Percentiles rank a stretch among this genome's conserved stretches.
These are phyloP conservation scores for Camellia oleifera DNA, from an alignment of 179 eudicot species.

Conservation along the genomic window DNA sequence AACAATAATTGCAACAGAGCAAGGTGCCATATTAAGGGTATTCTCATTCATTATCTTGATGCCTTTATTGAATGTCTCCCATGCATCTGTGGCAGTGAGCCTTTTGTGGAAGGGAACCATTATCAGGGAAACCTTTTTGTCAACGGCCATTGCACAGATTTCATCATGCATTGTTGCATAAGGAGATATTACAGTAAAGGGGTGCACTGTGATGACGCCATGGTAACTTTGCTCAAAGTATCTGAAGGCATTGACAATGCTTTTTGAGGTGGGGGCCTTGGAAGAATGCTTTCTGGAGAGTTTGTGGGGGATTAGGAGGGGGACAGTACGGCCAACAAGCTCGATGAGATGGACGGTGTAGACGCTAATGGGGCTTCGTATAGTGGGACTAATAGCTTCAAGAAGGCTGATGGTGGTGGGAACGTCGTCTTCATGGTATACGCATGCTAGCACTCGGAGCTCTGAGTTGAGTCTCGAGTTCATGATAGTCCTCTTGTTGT, in stretches of 20 bases:
- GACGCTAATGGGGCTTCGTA: conserved; percentile 24
- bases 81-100: not conserved
- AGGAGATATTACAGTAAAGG: conserved; percentile 32
- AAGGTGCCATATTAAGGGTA: conserved; percentile 39
- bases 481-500: conserved; percentile 42
- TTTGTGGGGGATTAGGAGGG: conserved; percentile 39
- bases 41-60: conserved; percentile 25
- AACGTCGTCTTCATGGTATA: conserved; percentile 43
- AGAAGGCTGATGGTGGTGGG: conserved; percentile 34
- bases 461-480: conserved; percentile 28
- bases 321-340: conserved; percentile 36
- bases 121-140: conserved; percentile 29
- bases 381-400: conserved; percentile 32
- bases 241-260: conserved; percentile 29
- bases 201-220: conserved; percentile 27
- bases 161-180: conserved; percentile 41
- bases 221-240: conserved; percentile 24
- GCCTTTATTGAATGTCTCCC: conserved; percentile 18
- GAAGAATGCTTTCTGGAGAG: conserved; percentile 9
- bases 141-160: conserved; percentile 37
- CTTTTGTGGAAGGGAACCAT: conserved; percentile 36
- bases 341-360: conserved; percentile 41
- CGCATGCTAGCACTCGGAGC: conserved; percentile 36
- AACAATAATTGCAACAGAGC: conserved; percentile 40
- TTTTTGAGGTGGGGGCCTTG: conserved; percentile 23